Evolutionary conservation across 352 stramenopile species (phyloP), one percentile per base, ranked within the genome.

Genomic region (Phytophthora sp.): DNA sequence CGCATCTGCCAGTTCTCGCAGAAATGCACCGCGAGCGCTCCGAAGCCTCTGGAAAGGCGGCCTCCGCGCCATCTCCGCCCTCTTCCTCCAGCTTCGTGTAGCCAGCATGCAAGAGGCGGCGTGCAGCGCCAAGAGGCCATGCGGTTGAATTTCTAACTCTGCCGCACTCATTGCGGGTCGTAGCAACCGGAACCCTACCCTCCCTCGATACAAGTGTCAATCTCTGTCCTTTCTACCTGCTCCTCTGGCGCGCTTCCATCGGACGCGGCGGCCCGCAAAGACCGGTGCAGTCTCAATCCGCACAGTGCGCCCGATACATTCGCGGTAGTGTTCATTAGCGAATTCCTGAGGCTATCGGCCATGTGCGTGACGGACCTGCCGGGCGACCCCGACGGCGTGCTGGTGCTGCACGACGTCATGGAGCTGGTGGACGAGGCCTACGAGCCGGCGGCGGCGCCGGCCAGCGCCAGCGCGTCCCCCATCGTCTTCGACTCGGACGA

Each of bases 381-480:
- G 4, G 59, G 65, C 35, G 62, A 69, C 49, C 65, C 65, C 1
- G 65, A 74, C 38, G 65, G 59, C 13, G 60, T 74, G 30, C 26
- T 74, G 27, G 62, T 71, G 32, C 62, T 71, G 13, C 62, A 71
- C 54, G 62, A 71, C 48, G 62, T 71, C 28, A 74, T 74, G 65
- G 61, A 69, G 60, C 59, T 69, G 18, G 54, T 66, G 38, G 60
- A 66, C 30, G 52, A 55, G 20, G 53, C 46, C 13, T 69, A 68
- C 49, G 50, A 74, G 15, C 60, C 54, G 5, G 17, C 23, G 0
- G 48, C 66, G 15, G 41, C 37, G 21, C 28, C 54, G 42, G 50
- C 54, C 3, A 48, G 54, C 0, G 26, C 55, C 28, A 50, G 28
- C 24, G 49, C 60, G 26, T 66, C 50, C 24, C 26, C 44, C 31